These are phyloP conservation scores for Smithsoniella earleae DNA, from an alignment of 163 green algal genomes.

Conservation along the genomic window DNA sequence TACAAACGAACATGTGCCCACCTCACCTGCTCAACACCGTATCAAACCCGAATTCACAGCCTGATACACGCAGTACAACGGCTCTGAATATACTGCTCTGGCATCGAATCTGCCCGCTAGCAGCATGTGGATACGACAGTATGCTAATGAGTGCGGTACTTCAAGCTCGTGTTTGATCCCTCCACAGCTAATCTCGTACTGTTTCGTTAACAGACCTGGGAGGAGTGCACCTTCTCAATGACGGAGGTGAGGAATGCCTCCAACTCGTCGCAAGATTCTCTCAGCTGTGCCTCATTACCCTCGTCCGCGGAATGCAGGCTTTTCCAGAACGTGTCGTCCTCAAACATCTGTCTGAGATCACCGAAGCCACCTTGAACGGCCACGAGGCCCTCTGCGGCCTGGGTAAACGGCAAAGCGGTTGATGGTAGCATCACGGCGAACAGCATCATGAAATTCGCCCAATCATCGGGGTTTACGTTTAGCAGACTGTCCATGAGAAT, in stretches of 20 bases:
- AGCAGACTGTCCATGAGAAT: background rate
- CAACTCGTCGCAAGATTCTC: background rate
- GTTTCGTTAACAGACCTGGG: too few species aligned
- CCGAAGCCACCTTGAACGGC: background rate
- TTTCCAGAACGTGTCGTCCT: background rate
- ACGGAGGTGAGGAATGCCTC: background rate
- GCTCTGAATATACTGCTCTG: too few species aligned
- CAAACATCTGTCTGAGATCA: background rate
- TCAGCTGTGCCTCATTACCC: background rate
- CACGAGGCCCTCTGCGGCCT: background rate
- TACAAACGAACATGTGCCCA: too few species aligned
- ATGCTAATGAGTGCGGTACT: too few species aligned
- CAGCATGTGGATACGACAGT: too few species aligned
- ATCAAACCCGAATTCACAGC: too few species aligned
- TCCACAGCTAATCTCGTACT: too few species aligned
- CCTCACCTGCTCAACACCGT: too few species aligned
- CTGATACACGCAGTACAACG: too few species aligned
- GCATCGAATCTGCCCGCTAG: too few species aligned
- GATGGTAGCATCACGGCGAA: background rate
- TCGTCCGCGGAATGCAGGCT: background rate
- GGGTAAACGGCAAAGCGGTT: background rate
- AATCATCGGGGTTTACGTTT: background rate
- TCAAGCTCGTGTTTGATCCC: too few species aligned
- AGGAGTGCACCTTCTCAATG: slow-evolving; percentile 3
- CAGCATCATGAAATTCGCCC: slow-evolving; percentile 5